Base-by-base conservation (phyloP, 768 basidiomycete genomes). In the Russula abietina region DNA sequence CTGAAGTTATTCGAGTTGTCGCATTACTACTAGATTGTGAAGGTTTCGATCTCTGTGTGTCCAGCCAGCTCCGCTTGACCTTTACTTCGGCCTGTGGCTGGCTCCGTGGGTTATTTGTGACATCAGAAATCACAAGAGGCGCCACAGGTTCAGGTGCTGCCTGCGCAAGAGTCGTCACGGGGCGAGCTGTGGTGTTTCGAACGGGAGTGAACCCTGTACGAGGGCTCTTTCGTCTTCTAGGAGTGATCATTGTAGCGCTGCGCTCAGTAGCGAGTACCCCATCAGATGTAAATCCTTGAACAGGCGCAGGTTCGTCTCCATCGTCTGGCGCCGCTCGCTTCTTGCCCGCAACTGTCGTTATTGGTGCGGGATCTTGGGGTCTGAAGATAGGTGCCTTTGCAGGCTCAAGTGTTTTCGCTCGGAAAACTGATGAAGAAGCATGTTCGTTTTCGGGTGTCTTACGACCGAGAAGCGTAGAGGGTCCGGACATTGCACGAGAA, bases 241-340 rank as follows among this genome's bases (percentile, higher is more conserved):
- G 89, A 1, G 87, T 86, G 17, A 73, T 72, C 59, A 72, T 72
- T 57, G 75, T 71, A 10, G 60, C 68, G 59, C 69, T 77, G 24
- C 78, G 74, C 30, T 80, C 72, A n/a, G 54, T 49, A 55, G 69
- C 43, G 58, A 73, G 71, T 39, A 68, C 69, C 45, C 82, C 79
- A 11, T 86, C 85, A 0, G 76, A 75, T 41, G 80, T 85, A 75
- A 82, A 88, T 4, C 77, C 86, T 69, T 91, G 88, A 0, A 82
- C 80, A 28, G 88, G 86, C 30, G 87, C 73, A 57, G 67, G 70
- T 65, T 78, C 75, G 55, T 89, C 88, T 65, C 87, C 88, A 67
- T 91, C 89, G 59, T 91, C 89, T 2, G 90, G 89, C 30, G 84
- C 86, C 26, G 83, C 81, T 12, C 89, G 81, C 70, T 91, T 91